Evolutionary conservation across 116 monocot species (phyloP).

Genomic region (Posidonia oceanica): DNA sequence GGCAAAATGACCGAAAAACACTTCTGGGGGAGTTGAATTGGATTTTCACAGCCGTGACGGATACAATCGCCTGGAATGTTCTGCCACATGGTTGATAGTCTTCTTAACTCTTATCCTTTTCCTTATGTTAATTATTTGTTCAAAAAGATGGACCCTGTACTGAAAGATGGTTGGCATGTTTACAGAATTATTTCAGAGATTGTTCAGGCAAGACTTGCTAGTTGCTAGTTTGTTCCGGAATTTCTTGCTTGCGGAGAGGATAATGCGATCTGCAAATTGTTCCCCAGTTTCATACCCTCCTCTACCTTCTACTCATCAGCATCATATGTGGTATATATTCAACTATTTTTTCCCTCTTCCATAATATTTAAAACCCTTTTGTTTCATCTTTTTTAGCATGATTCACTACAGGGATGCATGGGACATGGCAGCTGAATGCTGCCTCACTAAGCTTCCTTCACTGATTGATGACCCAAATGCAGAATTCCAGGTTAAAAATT

Average conservation of each 20-base stretch:
- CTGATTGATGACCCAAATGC: conserved; percentile 66
- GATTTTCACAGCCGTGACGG: conserved; percentile 95
- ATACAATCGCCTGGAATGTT: conserved; percentile 98
- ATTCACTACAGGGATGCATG: conserved; percentile 74
- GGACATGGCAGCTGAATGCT: conserved; percentile 98
- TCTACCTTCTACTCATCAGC: conserved; percentile 89
- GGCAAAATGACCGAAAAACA: conserved; percentile 94
- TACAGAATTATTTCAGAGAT: conserved; percentile 79
- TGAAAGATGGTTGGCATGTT: conserved; percentile 6
- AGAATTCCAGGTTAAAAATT: conserved; percentile 70
- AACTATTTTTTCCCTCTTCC: neutral
- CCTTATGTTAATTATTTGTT: neutral
- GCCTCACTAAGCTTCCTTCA: conserved; percentile 78
- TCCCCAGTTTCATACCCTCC: conserved; percentile 78
- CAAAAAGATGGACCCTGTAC: neutral
- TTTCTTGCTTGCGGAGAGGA: conserved; percentile 87
- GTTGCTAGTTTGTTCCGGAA: conserved; percentile 96
- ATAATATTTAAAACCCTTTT: neutral
- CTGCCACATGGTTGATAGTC: conserved; percentile 65
- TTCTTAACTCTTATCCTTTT: conserved; percentile 2
- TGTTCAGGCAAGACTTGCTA: conserved; percentile 85
- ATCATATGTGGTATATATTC: conserved; percentile 83
- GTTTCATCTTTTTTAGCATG: conserved; percentile 6
- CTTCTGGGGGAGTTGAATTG: conserved; percentile 93
- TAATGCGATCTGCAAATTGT: conserved; percentile 93